These are phyloP conservation scores for Turnera subulata DNA, from an alignment of 345 rosid genomes.

Conservation along the genomic window DNA sequence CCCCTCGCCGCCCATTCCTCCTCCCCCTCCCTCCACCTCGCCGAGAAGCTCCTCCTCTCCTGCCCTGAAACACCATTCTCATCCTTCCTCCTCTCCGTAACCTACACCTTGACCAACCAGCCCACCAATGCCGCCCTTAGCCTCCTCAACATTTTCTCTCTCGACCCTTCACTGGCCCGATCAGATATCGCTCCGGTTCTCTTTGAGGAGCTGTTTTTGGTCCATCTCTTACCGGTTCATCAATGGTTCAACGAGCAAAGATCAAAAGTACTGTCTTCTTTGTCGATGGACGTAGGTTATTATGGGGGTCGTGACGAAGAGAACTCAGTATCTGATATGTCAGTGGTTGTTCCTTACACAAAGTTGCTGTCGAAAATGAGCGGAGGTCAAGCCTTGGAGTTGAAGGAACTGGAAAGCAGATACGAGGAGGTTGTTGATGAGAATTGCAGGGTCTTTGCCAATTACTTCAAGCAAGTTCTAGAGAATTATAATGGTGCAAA, in stretches of 20 bases:
- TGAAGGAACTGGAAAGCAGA: slow-evolving; percentile 44
- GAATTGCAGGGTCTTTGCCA: slow-evolving; percentile 47
- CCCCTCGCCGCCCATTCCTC: slow-evolving; percentile 21
- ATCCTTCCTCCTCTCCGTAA: slow-evolving; percentile 46
- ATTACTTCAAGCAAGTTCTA: slow-evolving; percentile 40
- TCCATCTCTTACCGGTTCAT: slow-evolving; percentile 48
- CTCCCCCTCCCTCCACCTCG: slow-evolving; percentile 45
- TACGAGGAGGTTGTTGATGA: slow-evolving; percentile 49
- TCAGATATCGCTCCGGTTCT: slow-evolving; percentile 42
- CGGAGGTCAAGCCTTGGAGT: slow-evolving; percentile 41
- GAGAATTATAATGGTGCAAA: slow-evolving; percentile 17
- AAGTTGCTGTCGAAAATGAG: slow-evolving; percentile 52
- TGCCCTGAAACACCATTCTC: slow-evolving; percentile 31
- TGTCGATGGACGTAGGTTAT: slow-evolving; percentile 3
- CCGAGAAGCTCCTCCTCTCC: slow-evolving; percentile 46
- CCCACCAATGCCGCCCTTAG: slow-evolving; percentile 36
- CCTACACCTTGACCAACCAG: slow-evolving; percentile 35
- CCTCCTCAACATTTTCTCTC: slow-evolving; percentile 37
- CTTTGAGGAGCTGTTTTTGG: slow-evolving; percentile 49
- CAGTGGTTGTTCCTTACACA: slow-evolving; percentile 31
- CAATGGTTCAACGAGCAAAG: slow-evolving; percentile 41
- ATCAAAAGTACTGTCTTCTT: slow-evolving; percentile 29
- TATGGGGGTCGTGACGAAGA: slow-evolving; percentile 27
- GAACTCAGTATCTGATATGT: slow-evolving; percentile 23
- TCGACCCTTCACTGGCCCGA: slow-evolving; percentile 45